Evolutionary conservation across 225 moss, liverwort and hornwort genomes (phyloP).

Genomic region (Marchantia paleacea): DNA sequence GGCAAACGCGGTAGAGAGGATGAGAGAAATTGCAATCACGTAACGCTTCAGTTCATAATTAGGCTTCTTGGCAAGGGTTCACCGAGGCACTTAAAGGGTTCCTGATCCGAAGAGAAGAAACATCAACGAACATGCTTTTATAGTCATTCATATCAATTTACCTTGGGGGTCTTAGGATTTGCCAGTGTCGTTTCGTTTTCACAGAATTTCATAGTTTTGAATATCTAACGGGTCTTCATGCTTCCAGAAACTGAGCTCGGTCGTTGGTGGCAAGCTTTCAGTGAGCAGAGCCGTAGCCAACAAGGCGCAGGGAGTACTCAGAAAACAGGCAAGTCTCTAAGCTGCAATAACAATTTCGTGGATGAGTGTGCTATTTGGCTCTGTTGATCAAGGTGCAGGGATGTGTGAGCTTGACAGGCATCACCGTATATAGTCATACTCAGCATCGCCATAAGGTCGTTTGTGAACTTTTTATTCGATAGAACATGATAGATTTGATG

Average conservation of each 20-base stretch:
- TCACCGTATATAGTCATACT: background rate
- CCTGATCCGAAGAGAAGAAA: too few species aligned
- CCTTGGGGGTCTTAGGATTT: background rate
- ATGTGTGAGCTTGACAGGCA: background rate
- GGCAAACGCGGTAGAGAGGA: background rate
- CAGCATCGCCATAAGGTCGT: too few species aligned
- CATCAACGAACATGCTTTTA: too few species aligned
- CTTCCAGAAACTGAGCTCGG: conserved; percentile 30
- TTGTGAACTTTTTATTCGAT: too few species aligned
- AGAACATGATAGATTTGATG: too few species aligned
- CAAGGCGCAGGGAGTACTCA: conserved; percentile 4
- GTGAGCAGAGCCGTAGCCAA: conserved; percentile 33
- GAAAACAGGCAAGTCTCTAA: conserved; percentile 21
- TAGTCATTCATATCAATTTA: too few species aligned
- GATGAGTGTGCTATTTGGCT: background rate
- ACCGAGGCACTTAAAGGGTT: too few species aligned
- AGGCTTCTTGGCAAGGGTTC: too few species aligned
- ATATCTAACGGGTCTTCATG: background rate
- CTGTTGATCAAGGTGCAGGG: background rate
- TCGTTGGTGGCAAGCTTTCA: conserved; percentile 47
- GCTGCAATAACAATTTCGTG: background rate
- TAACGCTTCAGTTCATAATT: too few species aligned
- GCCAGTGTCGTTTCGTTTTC: background rate
- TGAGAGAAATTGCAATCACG: background rate
- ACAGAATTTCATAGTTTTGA: background rate